Base-by-base conservation (phyloP, 1,139 yeast species). In the Pichia sp. region DNA sequence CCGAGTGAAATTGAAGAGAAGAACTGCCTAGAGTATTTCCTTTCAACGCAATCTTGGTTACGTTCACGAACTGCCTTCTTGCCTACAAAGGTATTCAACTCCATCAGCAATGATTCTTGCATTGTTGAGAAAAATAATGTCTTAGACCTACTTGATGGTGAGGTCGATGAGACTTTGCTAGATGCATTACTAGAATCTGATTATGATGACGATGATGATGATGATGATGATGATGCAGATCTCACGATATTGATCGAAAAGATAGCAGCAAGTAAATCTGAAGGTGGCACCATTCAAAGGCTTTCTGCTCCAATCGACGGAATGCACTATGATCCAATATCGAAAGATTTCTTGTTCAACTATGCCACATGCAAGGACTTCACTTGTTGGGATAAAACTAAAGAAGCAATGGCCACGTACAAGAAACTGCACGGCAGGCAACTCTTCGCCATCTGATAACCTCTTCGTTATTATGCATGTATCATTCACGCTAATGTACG, bases 1-100 rank as follows among this genome's bases (percentile, higher is more conserved):
- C n/a, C n/a, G n/a, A n/a, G n/a, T 30, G 96, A 86, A 53, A 97
- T 91, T 60, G 85, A 85, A 58, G 98, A 91, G 57, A 97, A 91
- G 60, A 96, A 91, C 54, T 94, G 96, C 1, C 65, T 91, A 43
- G 96, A 88, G 56, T 73, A 87, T 8, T 62, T 88, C 49, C 88
- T 84, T 55, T 61, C 74, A 5, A 66, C 72, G 13, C 88, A 85
- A 52, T 71, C 95, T 1, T 88, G 97, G 97, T 73, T 88, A 40
- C 72, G 96, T 49, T 88, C 87, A 46, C 69, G 88, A 39, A 66
- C 80, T 10, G 96, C 80, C 1, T 87, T 91, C 53, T 69, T 88
- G 12, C 39, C 39, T n/a, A 23, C 27, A 10, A 32, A 29, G 14
- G 29, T 32, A 6, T 32, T 35, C 26, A 35, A 28, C 19, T 32